phyloP scores from a whole-genome alignment of 164 flowering plant genomes.

The Berberis thunbergii region DNA sequence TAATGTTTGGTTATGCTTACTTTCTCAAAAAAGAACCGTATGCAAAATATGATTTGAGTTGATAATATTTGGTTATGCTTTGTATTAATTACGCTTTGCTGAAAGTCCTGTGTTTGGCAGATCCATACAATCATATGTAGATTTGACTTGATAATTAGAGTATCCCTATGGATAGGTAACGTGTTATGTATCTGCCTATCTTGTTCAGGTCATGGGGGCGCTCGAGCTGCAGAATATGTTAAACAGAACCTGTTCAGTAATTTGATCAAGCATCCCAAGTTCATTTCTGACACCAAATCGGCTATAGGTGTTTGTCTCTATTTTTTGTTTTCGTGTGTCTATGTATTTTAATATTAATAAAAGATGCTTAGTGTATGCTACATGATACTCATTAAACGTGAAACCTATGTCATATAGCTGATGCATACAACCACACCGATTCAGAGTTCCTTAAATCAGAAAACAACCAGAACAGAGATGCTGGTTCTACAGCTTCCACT shows the following conservation, averaged over 20 bases:
- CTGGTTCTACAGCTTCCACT: constrained; percentile 98
- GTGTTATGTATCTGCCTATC: not conserved
- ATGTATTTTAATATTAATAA: not conserved
- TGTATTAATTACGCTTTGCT: no score
- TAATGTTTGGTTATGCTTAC: no score
- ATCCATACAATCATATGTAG: not conserved
- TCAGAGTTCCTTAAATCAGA: constrained; percentile 87
- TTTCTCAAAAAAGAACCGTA: no score
- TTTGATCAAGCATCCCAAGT: constrained; percentile 89
- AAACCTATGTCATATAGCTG: constrained; percentile 42
- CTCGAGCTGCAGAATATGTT: constrained; percentile 95
- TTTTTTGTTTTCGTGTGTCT: not conserved
- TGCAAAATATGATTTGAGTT: no score
- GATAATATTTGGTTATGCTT: no score
- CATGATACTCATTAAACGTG: not conserved
- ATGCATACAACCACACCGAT: constrained; percentile 91
- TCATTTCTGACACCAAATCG: constrained; percentile 84
- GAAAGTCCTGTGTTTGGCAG: no score
- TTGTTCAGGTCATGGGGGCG: constrained; percentile 91
- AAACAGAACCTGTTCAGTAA: constrained; percentile 88
- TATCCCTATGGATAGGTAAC: not conserved
- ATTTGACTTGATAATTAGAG: not conserved
- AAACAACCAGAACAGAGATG: constrained; percentile 80
- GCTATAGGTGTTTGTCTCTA: constrained; percentile 61
- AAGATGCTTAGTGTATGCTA: not conserved